Evolutionary conservation across 2,329 filamentous ascomycete species (phyloP).

Genomic region (Blastomyces parvus): DNA sequence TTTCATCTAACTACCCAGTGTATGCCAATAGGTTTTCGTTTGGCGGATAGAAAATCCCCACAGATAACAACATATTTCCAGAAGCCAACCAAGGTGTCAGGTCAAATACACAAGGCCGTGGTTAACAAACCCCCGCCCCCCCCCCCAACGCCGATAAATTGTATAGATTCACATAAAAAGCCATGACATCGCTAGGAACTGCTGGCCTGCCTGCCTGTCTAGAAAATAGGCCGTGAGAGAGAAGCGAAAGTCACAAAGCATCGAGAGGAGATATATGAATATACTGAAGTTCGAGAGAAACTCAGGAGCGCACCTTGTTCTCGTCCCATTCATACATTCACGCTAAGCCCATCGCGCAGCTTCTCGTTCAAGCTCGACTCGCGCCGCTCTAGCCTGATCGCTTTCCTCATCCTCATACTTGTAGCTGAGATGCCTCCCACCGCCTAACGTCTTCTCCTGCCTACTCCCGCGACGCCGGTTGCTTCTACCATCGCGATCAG

Average conservation of each 20-base stretch:
- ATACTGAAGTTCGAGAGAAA: background rate
- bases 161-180: background rate
- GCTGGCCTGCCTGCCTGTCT: background rate
- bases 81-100: background rate
- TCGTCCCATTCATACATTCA: background rate
- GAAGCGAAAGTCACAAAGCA: background rate
- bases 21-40: background rate
- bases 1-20: background rate
- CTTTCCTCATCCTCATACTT: constrained; percentile 42
- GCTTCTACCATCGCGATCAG: constrained; percentile 24
- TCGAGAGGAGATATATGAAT: background rate
- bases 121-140: background rate
- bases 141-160: constrained; percentile 1
- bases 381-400: constrained; percentile 26
- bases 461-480: constrained; percentile 27
- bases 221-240: background rate
- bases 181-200: no score
- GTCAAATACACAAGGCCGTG: background rate
- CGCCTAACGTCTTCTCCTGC: constrained; percentile 24
- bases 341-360: constrained; percentile 25
- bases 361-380: constrained; percentile 34
- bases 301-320: background rate
- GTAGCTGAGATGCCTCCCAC: constrained; percentile 37
- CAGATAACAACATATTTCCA: background rate
- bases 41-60: no score